phyloP scores from a whole-genome alignment of 2,329 filamentous ascomycete genomes.

The Aspergillus novofumigatus region DNA sequence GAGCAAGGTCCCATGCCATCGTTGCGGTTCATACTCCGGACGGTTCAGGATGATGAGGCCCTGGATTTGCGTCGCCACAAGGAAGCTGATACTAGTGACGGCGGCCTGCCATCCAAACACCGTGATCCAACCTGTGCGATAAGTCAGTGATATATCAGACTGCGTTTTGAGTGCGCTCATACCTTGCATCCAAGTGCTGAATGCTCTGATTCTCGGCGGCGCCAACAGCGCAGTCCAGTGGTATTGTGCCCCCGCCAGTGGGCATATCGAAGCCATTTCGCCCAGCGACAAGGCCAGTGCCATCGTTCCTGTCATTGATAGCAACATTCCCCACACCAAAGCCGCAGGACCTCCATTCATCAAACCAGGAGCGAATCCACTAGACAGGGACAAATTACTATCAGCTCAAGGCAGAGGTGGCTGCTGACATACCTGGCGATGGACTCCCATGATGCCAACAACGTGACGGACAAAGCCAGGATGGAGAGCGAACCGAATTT shows the following conservation, averaged over 20 bases:
- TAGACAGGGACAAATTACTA: too few relatives aligned
- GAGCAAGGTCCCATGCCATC: constrained; percentile 40
- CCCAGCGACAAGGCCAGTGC: constrained; percentile 29
- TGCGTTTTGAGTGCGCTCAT: constrained; percentile 9
- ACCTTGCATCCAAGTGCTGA: constrained; percentile 31
- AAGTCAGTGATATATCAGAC: neutral
- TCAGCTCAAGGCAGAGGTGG: too few relatives aligned
- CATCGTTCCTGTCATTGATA: constrained; percentile 23
- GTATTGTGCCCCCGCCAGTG: constrained; percentile 42
- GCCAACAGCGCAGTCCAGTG: constrained; percentile 39
- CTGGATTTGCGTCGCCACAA: constrained; percentile 33
- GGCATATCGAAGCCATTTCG: constrained; percentile 40
- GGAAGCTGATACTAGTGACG: constrained; percentile 32
- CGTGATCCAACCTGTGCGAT: constrained; percentile 35
- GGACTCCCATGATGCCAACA: too few relatives aligned
- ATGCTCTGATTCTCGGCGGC: constrained; percentile 23
- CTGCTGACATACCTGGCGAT: too few relatives aligned
- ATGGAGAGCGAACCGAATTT: too few relatives aligned
- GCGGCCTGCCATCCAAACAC: constrained; percentile 40
- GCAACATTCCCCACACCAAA: constrained; percentile 22
- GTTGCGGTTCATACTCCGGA: constrained; percentile 28
- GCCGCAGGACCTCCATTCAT: constrained; percentile 23
- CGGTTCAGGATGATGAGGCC: constrained; percentile 29
- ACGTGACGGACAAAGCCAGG: too few relatives aligned
- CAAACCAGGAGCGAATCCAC: neutral